Conservation (phyloP, 768 basidiomycete genomes). For the Rhizopogon salebrosus region DNA sequence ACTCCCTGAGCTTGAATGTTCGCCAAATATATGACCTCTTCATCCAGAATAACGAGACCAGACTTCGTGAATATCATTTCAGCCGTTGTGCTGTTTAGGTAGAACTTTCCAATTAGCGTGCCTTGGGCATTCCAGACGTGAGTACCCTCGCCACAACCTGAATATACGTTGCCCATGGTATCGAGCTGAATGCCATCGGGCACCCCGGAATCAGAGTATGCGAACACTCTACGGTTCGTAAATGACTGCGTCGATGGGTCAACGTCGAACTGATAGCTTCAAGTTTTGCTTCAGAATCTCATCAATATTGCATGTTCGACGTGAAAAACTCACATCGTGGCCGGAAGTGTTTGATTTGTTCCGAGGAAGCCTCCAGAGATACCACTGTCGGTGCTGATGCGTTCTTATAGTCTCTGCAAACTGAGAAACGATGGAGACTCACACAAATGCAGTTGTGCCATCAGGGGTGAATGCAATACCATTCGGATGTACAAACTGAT, state of each 20-base stretch:
- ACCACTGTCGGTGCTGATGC: constrained; percentile 27
- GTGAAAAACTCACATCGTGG: constrained; percentile 52
- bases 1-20: constrained; percentile 30
- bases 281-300: background rate
- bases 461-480: constrained; percentile 70
- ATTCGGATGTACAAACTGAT: constrained; percentile 69
- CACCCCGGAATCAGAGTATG: constrained; percentile 58
- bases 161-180: constrained; percentile 57
- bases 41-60: constrained; percentile 34
- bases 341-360: constrained; percentile 52
- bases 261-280: constrained; percentile 67
- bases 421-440: constrained; percentile 12
- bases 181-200: constrained; percentile 70
- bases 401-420: constrained; percentile 10
- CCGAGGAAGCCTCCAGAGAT: constrained; percentile 38
- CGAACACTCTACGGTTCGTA: constrained; percentile 59
- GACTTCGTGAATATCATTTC: constrained; percentile 38
- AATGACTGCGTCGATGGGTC: constrained; percentile 49
- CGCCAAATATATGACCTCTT: constrained; percentile 34
- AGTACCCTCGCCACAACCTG: constrained; percentile 65
- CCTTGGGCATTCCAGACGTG: constrained; percentile 57
- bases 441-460: constrained; percentile 65
- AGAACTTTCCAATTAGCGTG: constrained; percentile 61
- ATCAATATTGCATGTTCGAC: background rate
- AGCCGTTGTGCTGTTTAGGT: constrained; percentile 33